Base-by-base conservation (phyloP, 371 early-diverging fungal species). In the Mucor lusitanicus region DNA sequence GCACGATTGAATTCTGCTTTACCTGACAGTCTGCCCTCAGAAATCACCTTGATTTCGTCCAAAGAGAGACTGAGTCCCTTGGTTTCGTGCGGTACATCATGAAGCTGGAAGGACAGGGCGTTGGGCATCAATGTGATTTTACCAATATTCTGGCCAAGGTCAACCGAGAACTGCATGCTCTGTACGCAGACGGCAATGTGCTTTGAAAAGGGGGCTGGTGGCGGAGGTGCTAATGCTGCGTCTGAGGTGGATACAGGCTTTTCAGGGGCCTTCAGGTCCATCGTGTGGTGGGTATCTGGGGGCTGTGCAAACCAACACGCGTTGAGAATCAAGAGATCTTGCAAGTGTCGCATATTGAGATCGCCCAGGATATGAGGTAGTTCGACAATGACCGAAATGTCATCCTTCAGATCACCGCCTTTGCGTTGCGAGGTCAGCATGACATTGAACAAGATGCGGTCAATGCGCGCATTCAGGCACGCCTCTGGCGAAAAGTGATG, bases 401-500 rank as follows among this genome's bases (percentile, higher is more conserved):
- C 80, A 65, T 86, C 85, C 63, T 79, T 76, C 15, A 72, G 65
- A 46, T 57, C 59, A 17, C 72, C 67, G 60, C 67, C 62, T 64
- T 69, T 39, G 61, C 86, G 63, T 55, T 78, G 80, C 0, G 86
- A 85, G 30, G 80, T 85, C 12, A 89, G 76, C 66, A 85, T 85
- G 0, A 81, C 85, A 63, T 87, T 90, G 59, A 89, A 86, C 39
- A 81, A 64, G 57, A 88, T 73, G 9, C 84, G 81, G 21, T 90
- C 86, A 15, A 93, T 78, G 48, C 83, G 86, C 8, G 85, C 84
- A 35, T 77, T 77, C 48, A 94, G 71, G 61, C 93, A 93, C 54
- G 93, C 88, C 67, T 94, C 93, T 12, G 93, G 93, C 8, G 95
- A 95, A 67, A 92, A 95, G 17, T 87, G 82, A 65, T 95, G 93